These are phyloP conservation scores for Colletotrichum tropicale DNA, from an alignment of 2,329 filamentous ascomycete species.

Conservation along the genomic window DNA sequence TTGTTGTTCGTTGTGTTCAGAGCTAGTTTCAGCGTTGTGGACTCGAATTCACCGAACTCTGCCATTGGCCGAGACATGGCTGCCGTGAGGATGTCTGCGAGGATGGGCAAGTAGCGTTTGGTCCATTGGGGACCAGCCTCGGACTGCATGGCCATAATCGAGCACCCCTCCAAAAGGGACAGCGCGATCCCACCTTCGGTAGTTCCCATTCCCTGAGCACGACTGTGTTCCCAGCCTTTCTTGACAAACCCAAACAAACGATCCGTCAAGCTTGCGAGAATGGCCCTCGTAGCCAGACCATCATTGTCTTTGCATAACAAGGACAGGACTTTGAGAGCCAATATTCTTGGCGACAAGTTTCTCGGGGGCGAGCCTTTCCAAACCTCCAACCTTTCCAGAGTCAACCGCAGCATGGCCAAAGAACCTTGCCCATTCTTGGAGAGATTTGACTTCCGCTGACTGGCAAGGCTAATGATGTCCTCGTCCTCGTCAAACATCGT, in stretches of 20 bases:
- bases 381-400: constrained; percentile 56
- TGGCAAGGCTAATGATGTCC: constrained; percentile 65
- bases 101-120: constrained; percentile 51
- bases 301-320: constrained; percentile 7
- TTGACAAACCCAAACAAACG: constrained; percentile 23
- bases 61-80: constrained; percentile 38
- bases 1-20: constrained; percentile 89
- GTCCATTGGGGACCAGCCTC: constrained; percentile 43
- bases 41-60: constrained; percentile 44
- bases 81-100: constrained; percentile 52
- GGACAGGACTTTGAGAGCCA: constrained; percentile 65
- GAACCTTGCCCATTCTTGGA: constrained; percentile 67
- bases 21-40: constrained; percentile 69
- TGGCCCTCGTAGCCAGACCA: neutral
- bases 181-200: constrained; percentile 29
- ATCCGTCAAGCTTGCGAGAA: constrained; percentile 17
- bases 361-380: constrained; percentile 62
- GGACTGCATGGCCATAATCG: constrained; percentile 51
- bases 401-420: constrained; percentile 57
- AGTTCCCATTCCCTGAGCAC: neutral
- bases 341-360: constrained; percentile 63
- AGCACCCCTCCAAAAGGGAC: constrained; percentile 60
- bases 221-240: constrained; percentile 4
- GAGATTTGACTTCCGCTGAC: constrained; percentile 71
- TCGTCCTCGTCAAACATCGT: constrained; percentile 56